A percentile compares a stretch with the other conserved stretches of the same genome.
phyloP scores from a whole-genome alignment of 768 basidiomycete genomes.

The Mycena haematopus region DNA sequence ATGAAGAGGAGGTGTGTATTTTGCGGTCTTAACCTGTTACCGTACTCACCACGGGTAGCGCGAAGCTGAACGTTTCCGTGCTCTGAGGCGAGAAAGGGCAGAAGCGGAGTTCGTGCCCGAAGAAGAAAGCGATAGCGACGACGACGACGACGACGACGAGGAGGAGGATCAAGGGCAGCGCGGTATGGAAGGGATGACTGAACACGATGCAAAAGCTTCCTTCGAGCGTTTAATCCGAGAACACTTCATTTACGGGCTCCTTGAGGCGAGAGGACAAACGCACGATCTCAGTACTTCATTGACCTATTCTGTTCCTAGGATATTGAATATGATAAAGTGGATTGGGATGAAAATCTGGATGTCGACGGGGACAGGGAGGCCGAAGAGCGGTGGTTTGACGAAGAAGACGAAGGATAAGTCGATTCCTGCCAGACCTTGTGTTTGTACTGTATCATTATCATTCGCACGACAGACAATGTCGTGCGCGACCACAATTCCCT shows the following conservation, averaged over 20 bases:
- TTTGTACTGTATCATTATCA: too few species aligned
- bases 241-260: slow-evolving; percentile 74
- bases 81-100: slow-evolving; percentile 48
- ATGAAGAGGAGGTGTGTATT: slow-evolving; percentile 65
- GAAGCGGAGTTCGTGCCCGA: slow-evolving; percentile 64
- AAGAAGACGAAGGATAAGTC: slow-evolving; percentile 52
- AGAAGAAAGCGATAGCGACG: slow-evolving; percentile 71
- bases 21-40: not conserved
- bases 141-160: slow-evolving; percentile 59
- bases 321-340: slow-evolving; percentile 72
- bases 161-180: slow-evolving; percentile 35
- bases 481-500: too few species aligned
- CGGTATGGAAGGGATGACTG: slow-evolving; percentile 46
- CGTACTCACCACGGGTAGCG: slow-evolving; percentile 40
- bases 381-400: slow-evolving; percentile 79
- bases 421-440: not conserved
- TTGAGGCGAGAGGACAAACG: slow-evolving; percentile 59
- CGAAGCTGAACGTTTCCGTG: slow-evolving; percentile 65
- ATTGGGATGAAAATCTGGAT: slow-evolving; percentile 80
- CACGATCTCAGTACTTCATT: slow-evolving; percentile 6
- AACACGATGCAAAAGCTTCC: slow-evolving; percentile 52
- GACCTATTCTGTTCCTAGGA: slow-evolving; percentile 45
- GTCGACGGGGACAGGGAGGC: slow-evolving; percentile 61
- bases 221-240: slow-evolving; percentile 74
- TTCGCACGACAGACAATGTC: too few species aligned